Percentiles rank a stretch among this genome's conserved stretches.
phyloP scores from a whole-genome alignment of 352 stramenopile genomes.

The Pythium brachiatum region DNA sequence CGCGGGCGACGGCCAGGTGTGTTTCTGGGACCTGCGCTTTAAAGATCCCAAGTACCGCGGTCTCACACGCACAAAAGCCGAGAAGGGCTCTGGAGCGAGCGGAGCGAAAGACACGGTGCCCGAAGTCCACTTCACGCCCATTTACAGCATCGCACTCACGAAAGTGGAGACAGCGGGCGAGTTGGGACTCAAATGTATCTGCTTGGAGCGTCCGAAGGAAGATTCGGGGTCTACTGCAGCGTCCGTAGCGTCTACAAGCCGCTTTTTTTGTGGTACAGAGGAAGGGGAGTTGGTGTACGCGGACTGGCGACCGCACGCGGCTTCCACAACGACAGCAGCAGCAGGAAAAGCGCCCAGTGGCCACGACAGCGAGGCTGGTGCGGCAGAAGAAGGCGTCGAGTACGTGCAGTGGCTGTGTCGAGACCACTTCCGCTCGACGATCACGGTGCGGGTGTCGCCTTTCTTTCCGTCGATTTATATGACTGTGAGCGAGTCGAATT shows the following conservation, averaged over 20 bases:
- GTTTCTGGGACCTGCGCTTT: constrained; percentile 92
- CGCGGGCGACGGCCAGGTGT: constrained; percentile 87
- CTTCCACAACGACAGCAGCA: constrained; percentile 1
- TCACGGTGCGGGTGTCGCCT: constrained; percentile 80
- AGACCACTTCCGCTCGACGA: constrained; percentile 85
- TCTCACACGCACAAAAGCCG: constrained; percentile 55
- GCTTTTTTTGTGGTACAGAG: constrained; percentile 83
- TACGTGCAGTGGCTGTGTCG: constrained; percentile 90
- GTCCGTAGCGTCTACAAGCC: constrained; percentile 39
- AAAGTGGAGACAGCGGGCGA: constrained; percentile 75
- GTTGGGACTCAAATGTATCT: constrained; percentile 61
- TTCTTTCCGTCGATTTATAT: constrained; percentile 91
- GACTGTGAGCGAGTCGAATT: constrained; percentile 86
- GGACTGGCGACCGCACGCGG: constrained; percentile 83
- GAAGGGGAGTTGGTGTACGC: constrained; percentile 90
- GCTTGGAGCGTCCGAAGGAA: constrained; percentile 63
- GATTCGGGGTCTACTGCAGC: constrained; percentile 21
- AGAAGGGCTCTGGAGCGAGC: constrained; percentile 34
- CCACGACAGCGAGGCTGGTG: constrained; percentile 30
- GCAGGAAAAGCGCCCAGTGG: constrained; percentile 37
- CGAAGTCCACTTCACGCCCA: constrained; percentile 79
- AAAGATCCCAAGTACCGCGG: constrained; percentile 82
- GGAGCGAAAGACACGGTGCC: constrained; percentile 48
- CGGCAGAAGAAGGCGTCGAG: constrained; percentile 64
- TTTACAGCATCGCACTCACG: constrained; percentile 77